A percentile compares a stretch with the other conserved stretches of the same genome.
phyloP scores from a whole-genome alignment of 495 filamentous ascomycete species.

The Trichoderma reesei region DNA sequence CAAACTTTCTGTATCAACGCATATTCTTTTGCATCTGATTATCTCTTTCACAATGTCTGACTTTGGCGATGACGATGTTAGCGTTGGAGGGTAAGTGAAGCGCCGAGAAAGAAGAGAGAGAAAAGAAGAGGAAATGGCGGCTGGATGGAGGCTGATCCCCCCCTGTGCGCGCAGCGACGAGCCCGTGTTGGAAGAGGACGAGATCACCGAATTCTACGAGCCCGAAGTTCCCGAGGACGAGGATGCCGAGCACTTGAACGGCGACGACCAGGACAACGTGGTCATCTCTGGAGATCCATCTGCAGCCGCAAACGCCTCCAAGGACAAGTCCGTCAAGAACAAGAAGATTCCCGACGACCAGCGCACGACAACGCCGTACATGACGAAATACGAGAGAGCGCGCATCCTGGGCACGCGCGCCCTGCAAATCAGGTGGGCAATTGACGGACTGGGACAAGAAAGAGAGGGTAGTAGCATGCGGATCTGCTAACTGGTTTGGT shows the following conservation, averaged over 20 bases:
- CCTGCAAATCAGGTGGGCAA: slow-evolving; percentile 80
- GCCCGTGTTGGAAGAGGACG: slow-evolving; percentile 43
- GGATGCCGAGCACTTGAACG: slow-evolving; percentile 45
- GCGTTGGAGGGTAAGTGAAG: slow-evolving; percentile 26
- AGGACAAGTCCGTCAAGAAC: slow-evolving; percentile 56
- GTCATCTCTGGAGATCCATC: slow-evolving; percentile 68
- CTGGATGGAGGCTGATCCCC: background rate
- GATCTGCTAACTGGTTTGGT: slow-evolving; percentile 12
- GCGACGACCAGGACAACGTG: slow-evolving; percentile 45
- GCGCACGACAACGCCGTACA: slow-evolving; percentile 89
- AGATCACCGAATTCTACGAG: slow-evolving; percentile 52
- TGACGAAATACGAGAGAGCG: slow-evolving; percentile 98
- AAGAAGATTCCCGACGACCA: slow-evolving; percentile 87
- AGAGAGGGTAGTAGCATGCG: background rate
- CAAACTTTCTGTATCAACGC: background rate
- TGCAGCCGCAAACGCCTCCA: slow-evolving; percentile 47
- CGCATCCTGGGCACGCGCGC: slow-evolving; percentile 87
- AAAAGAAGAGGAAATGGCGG: background rate
- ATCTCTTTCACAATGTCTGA: slow-evolving; percentile 63
- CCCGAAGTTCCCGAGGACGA: slow-evolving; percentile 51
- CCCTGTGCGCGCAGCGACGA: slow-evolving; percentile 32
- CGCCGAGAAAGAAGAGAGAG: background rate
- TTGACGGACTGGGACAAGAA: background rate
- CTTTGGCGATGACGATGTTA: slow-evolving; percentile 63
- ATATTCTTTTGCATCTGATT: background rate